phyloP scores from a whole-genome alignment of 129 eudicot genomes.

The Tanacetum coccineum region DNA sequence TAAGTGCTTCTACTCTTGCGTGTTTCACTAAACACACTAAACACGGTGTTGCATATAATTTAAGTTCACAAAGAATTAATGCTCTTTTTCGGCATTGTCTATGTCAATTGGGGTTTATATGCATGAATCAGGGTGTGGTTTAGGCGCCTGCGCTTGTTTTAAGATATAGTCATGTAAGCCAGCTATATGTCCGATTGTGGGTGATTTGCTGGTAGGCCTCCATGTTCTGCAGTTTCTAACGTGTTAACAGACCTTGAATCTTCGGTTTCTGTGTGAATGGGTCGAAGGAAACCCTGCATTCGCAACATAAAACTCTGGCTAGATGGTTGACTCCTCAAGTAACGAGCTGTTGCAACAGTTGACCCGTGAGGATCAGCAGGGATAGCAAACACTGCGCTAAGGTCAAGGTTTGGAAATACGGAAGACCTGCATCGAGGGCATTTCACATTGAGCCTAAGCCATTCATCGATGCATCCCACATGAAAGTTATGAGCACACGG shows the following conservation, averaged over 20 bases:
- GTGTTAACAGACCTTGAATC: too few relatives aligned
- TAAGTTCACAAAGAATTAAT: not conserved
- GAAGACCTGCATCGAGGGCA: slow-evolving; percentile 98
- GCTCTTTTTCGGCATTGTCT: not conserved
- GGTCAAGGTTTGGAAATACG: slow-evolving; percentile 94
- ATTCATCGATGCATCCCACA: slow-evolving; percentile 98
- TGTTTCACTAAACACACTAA: too few relatives aligned
- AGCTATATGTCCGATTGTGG: not conserved
- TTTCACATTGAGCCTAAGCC: slow-evolving; percentile 93
- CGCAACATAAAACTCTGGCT: slow-evolving; percentile 75
- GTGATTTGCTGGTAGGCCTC: slow-evolving; percentile 33
- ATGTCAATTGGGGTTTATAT: not conserved
- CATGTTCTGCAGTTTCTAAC: slow-evolving; percentile 51
- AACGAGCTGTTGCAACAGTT: slow-evolving; percentile 60
- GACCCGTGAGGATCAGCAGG: slow-evolving; percentile 63
- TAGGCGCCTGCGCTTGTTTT: too few relatives aligned
- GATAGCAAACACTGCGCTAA: slow-evolving; percentile 77
- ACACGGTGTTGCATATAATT: not conserved
- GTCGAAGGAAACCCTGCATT: slow-evolving; percentile 76
- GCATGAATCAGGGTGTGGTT: not conserved
- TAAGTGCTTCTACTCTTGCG: too few relatives aligned
- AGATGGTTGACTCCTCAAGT: slow-evolving; percentile 65
- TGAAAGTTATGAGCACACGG: slow-evolving; percentile 99
- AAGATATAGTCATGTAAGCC: not conserved
- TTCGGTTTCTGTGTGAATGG: slow-evolving; percentile 51